Evolutionary conservation across 23 red algal genomes (phyloP).

Genomic region (Gracilariopsis chorda): DNA sequence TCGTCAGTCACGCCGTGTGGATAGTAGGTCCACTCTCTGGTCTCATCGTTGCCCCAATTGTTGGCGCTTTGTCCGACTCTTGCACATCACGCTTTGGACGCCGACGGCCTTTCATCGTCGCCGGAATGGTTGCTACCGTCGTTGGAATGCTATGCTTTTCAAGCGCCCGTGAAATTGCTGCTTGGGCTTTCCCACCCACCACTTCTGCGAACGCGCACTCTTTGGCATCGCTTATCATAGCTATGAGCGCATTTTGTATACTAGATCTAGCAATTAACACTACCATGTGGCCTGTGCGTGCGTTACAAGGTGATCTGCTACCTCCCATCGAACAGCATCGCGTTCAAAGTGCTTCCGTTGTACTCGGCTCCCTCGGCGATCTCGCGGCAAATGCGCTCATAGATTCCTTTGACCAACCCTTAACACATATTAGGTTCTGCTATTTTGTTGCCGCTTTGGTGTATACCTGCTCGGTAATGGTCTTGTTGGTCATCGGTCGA

Average conservation of each 20-base stretch:
- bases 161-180: conserved; percentile 40
- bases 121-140: conserved; percentile 41
- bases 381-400: conserved; percentile 39
- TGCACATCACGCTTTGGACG: conserved; percentile 57
- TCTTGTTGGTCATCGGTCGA: conserved; percentile 19
- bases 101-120: conserved; percentile 79
- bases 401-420: conserved; percentile 31
- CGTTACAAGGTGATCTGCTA: conserved; percentile 58
- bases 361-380: conserved; percentile 45
- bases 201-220: background rate
- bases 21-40: conserved; percentile 69
- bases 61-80: conserved; percentile 60
- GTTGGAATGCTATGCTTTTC: conserved; percentile 41
- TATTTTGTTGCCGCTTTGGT: conserved; percentile 7
- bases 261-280: conserved; percentile 48
- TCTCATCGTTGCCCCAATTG: conserved; percentile 66
- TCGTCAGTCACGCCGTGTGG: conserved; percentile 52
- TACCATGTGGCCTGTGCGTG: conserved; percentile 70
- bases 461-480: conserved; percentile 4
- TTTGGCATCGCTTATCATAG: background rate
- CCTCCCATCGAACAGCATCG: conserved; percentile 45
- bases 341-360: conserved; percentile 55
- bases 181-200: background rate
- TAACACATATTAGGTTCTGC: conserved; percentile 23
- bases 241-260: conserved; percentile 34